Base-by-base conservation (phyloP, 2,329 filamentous ascomycete genomes). In the Westerdykella aurantiaca region DNA sequence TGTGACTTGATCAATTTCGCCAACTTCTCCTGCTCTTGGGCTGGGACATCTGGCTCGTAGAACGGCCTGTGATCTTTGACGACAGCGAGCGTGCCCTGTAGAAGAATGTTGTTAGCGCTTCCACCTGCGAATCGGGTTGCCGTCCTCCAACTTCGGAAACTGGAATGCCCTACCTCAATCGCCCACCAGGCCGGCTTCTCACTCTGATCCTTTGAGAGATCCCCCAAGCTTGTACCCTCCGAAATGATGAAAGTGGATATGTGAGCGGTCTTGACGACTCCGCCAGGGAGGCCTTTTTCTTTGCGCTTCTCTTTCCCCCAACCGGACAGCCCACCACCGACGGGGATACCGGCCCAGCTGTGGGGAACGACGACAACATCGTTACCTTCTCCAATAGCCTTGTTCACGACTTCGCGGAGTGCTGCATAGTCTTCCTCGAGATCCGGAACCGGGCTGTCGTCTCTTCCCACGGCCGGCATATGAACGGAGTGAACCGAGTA, bases 271-370 rank as follows among this genome's bases (percentile, higher is more conserved):
- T 53, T 58, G 3, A 65, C 48, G 2, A 73, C 50, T 0, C 69
- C 69, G 1, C 71, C 72, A 41, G 59, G 63, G 45, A 67, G 61
- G 0, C 68, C 69, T 12, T 54, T 44, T 14, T 50, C 47, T 37
- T 58, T 50, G 18, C 70, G 53, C 37, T 68, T 61, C 29, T 50
- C 47, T 39, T 69, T 65, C 5, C 58, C 51, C 6, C 69, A 48
- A 0, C 67, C 69, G 11, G 60, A 58, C 0, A 64, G 49, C 4
- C 63, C 64, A 45, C 69, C 62, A 5, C 61, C 58, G 6, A 62
- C 66, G 1, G 72, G 57, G 1, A 71, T 55, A 12, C 72, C 72
- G n/a, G 68, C 66, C 56, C 72, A 74, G 2, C 68, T 73, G 48
- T 76, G 72, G 4, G 65, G 59, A 5, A 70, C 51, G 2, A 75